phyloP scores from a whole-genome alignment of 2,329 filamentous ascomycete genomes.

The Tolypocladium amazonense region DNA sequence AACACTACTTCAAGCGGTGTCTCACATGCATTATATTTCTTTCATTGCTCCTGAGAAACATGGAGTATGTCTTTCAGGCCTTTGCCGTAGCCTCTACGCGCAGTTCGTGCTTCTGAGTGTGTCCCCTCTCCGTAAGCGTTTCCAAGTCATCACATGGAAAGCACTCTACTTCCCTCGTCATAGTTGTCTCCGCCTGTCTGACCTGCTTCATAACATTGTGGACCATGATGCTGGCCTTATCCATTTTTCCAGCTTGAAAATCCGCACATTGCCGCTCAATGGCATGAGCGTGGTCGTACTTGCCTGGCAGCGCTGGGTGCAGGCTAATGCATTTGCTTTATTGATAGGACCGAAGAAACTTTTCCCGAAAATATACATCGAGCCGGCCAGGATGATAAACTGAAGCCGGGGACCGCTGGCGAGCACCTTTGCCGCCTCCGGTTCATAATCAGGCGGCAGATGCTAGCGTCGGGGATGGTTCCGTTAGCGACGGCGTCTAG shows the following conservation, averaged over 20 bases:
- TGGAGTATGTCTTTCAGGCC: conserved; percentile 30
- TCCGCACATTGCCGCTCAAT: conserved; percentile 71
- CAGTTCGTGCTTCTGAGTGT: conserved; percentile 63
- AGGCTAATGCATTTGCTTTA: conserved; percentile 64
- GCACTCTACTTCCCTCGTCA: conserved; percentile 37
- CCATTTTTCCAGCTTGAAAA: conserved; percentile 52
- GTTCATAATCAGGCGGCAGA: conserved; percentile 39
- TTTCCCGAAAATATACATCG: conserved; percentile 72
- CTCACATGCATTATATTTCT: background rate
- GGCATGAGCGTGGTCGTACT: conserved; percentile 66
- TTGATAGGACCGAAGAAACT: conserved; percentile 61
- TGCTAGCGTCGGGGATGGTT: conserved; percentile 28
- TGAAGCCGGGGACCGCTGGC: conserved; percentile 45
- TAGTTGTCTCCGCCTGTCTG: conserved; percentile 65
- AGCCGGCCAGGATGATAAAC: conserved; percentile 70
- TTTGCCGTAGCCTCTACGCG: conserved; percentile 64
- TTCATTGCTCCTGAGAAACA: background rate
- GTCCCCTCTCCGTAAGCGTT: conserved; percentile 61
- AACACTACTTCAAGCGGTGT: background rate
- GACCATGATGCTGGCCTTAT: conserved; percentile 73
- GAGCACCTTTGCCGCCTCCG: conserved; percentile 52
- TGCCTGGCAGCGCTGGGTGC: conserved; percentile 65
- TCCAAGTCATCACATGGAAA: conserved; percentile 50
- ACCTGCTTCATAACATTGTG: conserved; percentile 76
- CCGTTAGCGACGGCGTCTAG: conserved; percentile 34